phyloP scores from a whole-genome alignment of 768 basidiomycete genomes.

The Trametes meyenii region DNA sequence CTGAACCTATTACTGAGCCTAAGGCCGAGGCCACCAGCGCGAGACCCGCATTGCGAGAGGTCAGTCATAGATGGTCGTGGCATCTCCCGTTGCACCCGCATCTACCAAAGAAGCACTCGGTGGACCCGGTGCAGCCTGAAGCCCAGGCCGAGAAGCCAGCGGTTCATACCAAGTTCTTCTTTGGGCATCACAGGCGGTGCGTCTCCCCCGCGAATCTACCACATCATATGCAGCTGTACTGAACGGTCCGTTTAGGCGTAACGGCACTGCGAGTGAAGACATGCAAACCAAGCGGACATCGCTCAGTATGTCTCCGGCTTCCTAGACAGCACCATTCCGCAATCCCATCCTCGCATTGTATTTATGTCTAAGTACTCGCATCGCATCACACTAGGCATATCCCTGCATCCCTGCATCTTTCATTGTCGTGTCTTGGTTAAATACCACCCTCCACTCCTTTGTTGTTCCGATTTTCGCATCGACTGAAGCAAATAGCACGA shows the following conservation, averaged over 20 bases:
- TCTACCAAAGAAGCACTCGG: not conserved
- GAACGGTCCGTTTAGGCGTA: not conserved
- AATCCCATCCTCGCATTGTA: not conserved
- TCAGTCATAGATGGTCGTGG: constrained; percentile 18
- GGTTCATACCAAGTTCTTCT: not conserved
- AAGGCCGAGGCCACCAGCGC: not conserved
- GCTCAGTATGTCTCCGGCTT: not conserved
- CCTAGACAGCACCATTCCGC: not conserved
- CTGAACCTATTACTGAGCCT: not conserved
- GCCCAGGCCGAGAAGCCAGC: not conserved
- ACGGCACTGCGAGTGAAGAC: constrained; percentile 13
- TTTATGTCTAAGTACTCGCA: not conserved
- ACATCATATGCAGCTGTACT: not conserved
- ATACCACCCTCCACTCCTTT: not conserved
- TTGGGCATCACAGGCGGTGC: constrained; percentile 19
- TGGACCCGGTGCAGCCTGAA: not conserved
- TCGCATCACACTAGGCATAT: not conserved
- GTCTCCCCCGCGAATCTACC: not conserved
- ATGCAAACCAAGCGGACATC: constrained; percentile 2
- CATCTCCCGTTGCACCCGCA: constrained; percentile 4
- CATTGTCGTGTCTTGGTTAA: not conserved
- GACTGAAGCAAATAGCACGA: not conserved
- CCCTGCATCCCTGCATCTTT: not conserved
- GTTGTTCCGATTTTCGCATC: not conserved
- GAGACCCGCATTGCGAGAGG: not conserved